Evolutionary conservation across 352 stramenopile species (phyloP), one percentile per base, ranked within the genome.

Genomic region (Pythium dissotocum): DNA sequence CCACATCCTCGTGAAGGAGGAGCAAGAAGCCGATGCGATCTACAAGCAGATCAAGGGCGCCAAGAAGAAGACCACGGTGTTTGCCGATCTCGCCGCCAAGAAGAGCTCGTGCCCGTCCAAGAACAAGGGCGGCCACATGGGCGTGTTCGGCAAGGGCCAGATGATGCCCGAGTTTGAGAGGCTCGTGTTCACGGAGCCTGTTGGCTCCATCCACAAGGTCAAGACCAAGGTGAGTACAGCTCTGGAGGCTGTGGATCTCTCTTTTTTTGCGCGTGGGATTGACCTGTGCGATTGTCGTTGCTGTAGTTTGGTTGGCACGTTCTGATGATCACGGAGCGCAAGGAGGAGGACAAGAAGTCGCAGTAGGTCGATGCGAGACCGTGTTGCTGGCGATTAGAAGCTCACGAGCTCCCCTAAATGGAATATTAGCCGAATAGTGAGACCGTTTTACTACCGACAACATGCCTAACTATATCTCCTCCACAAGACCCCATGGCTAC

Each of bases 121-220:
- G 61, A 79, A 76, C 63, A 87, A 87, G 58, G 80, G 79, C 40
- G 83, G 83, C 46, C 79, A 88, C 61, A 77, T 91, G 42, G 80
- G 80, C 59, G 82, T 83, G 70, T 91, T 91, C 65, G 80, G 83
- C 64, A 80, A 76, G 44, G 83, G 83, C 6, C 71, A 90, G 73
- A 94, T 94, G 86, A 79, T 91, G 61, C 77, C 82, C 3, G 79
- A 82, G 69, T 92, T 94, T 35, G 84, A 94, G 65, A 84, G 85
- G 68, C 67, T 86, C 26, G 78, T 83, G 32, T 91, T 91, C 61
- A 77, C 85, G 14, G 73, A 76, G 38, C 69, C 83, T 26, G 78
- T 91, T 38, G 80, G 76, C 28, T 77, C 77, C 53, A 62, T 91
- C 26, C 63, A 80, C 65, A 87, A 88, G 74, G 79, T 91, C 52